Evolutionary conservation across 2,329 filamentous ascomycete species (phyloP).

Genomic region (Sporothrix mexicana): DNA sequence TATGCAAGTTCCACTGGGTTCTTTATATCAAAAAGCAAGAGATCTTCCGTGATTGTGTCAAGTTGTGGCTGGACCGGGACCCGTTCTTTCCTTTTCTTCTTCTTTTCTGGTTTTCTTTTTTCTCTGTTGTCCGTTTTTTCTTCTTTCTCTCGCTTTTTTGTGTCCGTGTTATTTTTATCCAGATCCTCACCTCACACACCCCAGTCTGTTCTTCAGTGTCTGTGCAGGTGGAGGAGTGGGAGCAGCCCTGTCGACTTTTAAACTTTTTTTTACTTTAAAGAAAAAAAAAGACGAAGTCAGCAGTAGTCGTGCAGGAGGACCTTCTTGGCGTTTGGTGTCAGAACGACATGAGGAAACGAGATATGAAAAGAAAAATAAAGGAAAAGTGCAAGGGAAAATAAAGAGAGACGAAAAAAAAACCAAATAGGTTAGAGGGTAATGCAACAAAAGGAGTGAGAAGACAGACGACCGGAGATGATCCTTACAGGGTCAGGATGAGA

Average conservation of each 20-base stretch:
- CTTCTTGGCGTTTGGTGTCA: not conserved
- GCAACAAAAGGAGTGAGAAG: not conserved
- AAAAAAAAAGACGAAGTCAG: not conserved
- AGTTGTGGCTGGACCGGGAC: not conserved
- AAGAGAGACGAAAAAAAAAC: not conserved
- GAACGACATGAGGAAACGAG: not conserved
- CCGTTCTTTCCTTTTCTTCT: not conserved
- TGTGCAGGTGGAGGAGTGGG: not conserved
- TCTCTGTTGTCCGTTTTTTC: not conserved
- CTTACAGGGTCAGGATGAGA: not conserved
- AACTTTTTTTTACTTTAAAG: not conserved
- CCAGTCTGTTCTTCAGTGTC: not conserved
- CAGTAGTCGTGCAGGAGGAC: not conserved
- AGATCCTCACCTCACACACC: not conserved
- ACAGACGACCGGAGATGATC: too few species aligned
- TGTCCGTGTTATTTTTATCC: constrained; percentile 19
- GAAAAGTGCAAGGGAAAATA: not conserved
- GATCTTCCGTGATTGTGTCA: not conserved
- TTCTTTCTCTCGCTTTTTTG: not conserved
- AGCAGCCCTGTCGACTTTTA: constrained; percentile 1
- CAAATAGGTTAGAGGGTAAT: constrained; percentile 21
- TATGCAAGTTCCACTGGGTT: not conserved
- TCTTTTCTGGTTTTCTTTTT: constrained; percentile 5
- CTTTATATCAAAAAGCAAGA: not conserved
- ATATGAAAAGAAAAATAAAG: not conserved